Percentiles rank a stretch among this genome's conserved stretches.
These are phyloP conservation scores for Geosmithia flava DNA, from an alignment of 2,329 filamentous ascomycete genomes.

Conservation along the genomic window DNA sequence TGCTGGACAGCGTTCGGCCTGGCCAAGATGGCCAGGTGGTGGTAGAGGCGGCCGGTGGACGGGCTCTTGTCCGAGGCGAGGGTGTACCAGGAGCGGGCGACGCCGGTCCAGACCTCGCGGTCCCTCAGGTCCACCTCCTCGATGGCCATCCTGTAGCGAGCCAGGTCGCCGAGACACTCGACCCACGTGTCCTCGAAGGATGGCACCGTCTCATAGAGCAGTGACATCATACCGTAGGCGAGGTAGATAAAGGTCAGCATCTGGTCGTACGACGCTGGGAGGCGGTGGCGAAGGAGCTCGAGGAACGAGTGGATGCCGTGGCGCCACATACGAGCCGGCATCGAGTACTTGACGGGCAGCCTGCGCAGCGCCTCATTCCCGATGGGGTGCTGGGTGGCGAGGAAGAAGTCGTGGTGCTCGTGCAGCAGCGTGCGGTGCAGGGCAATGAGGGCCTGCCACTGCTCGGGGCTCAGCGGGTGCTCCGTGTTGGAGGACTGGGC, in stretches of 20 bases:
- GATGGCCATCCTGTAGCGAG: conserved; percentile 78
- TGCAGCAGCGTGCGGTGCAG: conserved; percentile 71
- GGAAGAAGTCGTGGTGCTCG: conserved; percentile 77
- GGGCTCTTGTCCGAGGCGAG: conserved; percentile 70
- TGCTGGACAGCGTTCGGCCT: conserved; percentile 58
- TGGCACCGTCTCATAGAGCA: conserved; percentile 76
- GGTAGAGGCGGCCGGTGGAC: conserved; percentile 66
- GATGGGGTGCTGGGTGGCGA: conserved; percentile 77
- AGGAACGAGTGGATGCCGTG: conserved; percentile 83
- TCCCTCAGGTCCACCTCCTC: conserved; percentile 70
- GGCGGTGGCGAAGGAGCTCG: conserved; percentile 59
- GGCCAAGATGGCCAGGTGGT: conserved; percentile 74
- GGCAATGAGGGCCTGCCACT: conserved; percentile 76
- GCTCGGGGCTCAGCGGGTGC: conserved; percentile 43
- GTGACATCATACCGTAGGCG: conserved; percentile 79
- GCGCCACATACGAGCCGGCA: conserved; percentile 91
- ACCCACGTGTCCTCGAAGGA: conserved; percentile 84
- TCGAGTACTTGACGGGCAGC: conserved; percentile 70
- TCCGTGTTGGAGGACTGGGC: conserved; percentile 36
- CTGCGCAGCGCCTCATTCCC: conserved; percentile 55
- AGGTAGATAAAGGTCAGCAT: conserved; percentile 88
- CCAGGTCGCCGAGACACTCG: conserved; percentile 80
- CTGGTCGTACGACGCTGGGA: conserved; percentile 70
- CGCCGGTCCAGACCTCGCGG: conserved; percentile 68
- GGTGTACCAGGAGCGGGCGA: conserved; percentile 74